phyloP scores from a whole-genome alignment of 2,329 filamentous ascomycete genomes.

The Blumeriella jaapii region DNA sequence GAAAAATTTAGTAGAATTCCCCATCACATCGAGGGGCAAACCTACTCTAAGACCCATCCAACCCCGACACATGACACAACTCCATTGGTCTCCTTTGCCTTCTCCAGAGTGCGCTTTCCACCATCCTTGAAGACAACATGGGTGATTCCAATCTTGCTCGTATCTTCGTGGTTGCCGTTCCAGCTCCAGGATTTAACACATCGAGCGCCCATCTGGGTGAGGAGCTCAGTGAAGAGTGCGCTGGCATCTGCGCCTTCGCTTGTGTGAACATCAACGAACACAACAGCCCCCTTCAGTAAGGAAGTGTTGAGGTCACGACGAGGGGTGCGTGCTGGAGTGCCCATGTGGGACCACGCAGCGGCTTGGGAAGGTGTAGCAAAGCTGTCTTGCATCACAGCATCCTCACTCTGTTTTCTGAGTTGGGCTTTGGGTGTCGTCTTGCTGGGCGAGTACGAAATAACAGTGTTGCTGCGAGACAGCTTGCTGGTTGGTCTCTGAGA shows the following conservation, averaged over 20 bases:
- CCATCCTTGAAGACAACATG: slow-evolving; percentile 90
- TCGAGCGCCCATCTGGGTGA: slow-evolving; percentile 70
- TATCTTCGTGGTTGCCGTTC: slow-evolving; percentile 35
- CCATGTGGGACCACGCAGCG: slow-evolving; percentile 41
- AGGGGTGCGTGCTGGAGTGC: slow-evolving; percentile 45
- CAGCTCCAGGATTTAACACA: slow-evolving; percentile 69
- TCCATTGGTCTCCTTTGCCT: slow-evolving; percentile 60
- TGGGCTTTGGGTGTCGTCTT: slow-evolving; percentile 27
- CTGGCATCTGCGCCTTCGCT: slow-evolving; percentile 72
- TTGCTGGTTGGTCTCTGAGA: slow-evolving; percentile 31
- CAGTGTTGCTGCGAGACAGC: slow-evolving; percentile 37
- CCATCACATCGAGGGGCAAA: slow-evolving; percentile 17
- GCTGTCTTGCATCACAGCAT: slow-evolving; percentile 12
- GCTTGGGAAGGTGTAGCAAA: slow-evolving; percentile 31
- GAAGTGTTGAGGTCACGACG: slow-evolving; percentile 40
- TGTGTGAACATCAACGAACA: slow-evolving; percentile 76
- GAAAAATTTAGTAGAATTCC: slow-evolving; percentile 25
- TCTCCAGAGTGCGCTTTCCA: slow-evolving; percentile 67
- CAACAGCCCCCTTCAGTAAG: slow-evolving; percentile 58
- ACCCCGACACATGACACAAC: slow-evolving; percentile 79
- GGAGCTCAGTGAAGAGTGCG: slow-evolving; percentile 67
- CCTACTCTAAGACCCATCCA: slow-evolving; percentile 80
- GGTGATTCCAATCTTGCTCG: slow-evolving; percentile 59
- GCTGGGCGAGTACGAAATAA: slow-evolving; percentile 42
- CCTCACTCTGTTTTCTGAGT: slow-evolving; percentile 4